phyloP scores from a whole-genome alignment of 2,329 filamentous ascomycete genomes.

The Amauroascus verrucosus region DNA sequence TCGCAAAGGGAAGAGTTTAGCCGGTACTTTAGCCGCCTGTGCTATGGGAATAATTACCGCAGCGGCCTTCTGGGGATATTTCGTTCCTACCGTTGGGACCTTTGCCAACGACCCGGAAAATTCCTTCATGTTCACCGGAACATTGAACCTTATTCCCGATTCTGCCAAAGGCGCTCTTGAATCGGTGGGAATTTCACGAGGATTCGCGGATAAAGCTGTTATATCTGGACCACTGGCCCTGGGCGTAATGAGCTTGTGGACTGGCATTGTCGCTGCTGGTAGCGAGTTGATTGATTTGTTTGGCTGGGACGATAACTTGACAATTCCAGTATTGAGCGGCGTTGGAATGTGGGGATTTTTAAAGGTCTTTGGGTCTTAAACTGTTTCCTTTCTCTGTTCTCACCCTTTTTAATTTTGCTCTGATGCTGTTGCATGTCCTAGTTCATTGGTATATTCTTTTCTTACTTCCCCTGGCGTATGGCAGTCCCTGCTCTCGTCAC shows the following conservation, averaged over 20 bases:
- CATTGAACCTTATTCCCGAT: slow-evolving; percentile 56
- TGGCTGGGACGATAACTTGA: slow-evolving; percentile 94
- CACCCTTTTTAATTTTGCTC: background rate
- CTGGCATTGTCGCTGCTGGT: slow-evolving; percentile 75
- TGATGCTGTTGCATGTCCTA: background rate
- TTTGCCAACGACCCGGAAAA: slow-evolving; percentile 59
- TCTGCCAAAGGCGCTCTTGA: slow-evolving; percentile 51
- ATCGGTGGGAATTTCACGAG: slow-evolving; percentile 28
- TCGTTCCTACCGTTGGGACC: slow-evolving; percentile 59
- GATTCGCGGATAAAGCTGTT: slow-evolving; percentile 45
- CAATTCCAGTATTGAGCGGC: slow-evolving; percentile 85
- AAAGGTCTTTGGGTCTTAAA: slow-evolving; percentile 58
- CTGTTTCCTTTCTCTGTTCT: background rate
- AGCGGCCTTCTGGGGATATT: slow-evolving; percentile 75
- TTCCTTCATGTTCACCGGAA: slow-evolving; percentile 71
- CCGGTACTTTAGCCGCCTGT: slow-evolving; percentile 77
- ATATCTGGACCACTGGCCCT: slow-evolving; percentile 64
- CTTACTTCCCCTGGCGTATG: background rate
- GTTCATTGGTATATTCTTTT: background rate
- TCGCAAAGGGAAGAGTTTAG: slow-evolving; percentile 79
- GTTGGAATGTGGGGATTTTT: slow-evolving; percentile 85
- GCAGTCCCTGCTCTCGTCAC: background rate
- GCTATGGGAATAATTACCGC: slow-evolving; percentile 73
- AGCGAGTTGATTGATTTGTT: slow-evolving; percentile 89
- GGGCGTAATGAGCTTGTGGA: slow-evolving; percentile 70